Conservation (phyloP, 192 early-diverging fungal species). For the Pecoramyces ruminantium region DNA sequence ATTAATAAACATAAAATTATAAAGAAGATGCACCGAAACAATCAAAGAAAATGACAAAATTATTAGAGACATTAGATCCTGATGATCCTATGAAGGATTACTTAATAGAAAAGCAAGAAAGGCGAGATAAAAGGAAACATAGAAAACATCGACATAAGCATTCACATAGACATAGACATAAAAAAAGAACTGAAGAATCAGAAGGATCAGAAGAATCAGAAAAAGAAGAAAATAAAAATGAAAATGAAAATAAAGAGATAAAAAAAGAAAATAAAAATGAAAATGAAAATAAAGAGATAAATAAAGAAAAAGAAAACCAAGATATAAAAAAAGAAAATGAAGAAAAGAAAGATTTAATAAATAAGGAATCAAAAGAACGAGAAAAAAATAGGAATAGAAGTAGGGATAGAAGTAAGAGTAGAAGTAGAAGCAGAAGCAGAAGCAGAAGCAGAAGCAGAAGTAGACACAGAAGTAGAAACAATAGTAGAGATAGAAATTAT, state of each 20-base stretch:
- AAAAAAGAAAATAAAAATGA: conserved; percentile 10
- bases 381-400: not conserved
- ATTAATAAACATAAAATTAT: too few species aligned
- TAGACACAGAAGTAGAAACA: not conserved
- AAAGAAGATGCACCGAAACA: conserved; percentile 14
- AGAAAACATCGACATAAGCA: not conserved
- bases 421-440: not conserved
- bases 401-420: not conserved
- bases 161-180: not conserved
- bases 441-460: not conserved
- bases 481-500: not conserved
- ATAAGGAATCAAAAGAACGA: not conserved
- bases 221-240: conserved; percentile 9
- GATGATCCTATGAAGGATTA: conserved; percentile 61
- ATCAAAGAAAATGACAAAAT: conserved; percentile 16
- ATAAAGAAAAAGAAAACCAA: not conserved
- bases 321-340: not conserved
- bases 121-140: not conserved
- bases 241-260: conserved; percentile 3
- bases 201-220: conserved; percentile 18
- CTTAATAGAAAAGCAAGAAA: conserved; percentile 33
- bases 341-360: not conserved
- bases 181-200: conserved; percentile 16
- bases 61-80: conserved; percentile 23
- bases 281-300: not conserved